phyloP scores from a whole-genome alignment of 441 rosid genomes.

The Capsella rubella region DNA sequence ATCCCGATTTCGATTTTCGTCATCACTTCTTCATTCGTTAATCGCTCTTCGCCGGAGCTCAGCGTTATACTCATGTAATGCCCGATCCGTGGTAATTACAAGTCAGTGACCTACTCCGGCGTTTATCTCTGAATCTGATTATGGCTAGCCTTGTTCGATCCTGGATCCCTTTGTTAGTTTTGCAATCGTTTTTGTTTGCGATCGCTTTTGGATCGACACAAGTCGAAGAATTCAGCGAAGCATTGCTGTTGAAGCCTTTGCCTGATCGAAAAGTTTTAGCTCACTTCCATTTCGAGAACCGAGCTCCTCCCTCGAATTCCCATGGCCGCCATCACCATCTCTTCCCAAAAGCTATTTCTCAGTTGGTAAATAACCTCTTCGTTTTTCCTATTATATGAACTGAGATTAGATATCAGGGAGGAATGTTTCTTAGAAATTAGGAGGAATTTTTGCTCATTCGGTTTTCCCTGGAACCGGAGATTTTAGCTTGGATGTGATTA shows the following conservation, averaged over 20 bases:
- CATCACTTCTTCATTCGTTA: neutral
- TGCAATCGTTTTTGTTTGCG: conserved; percentile 29
- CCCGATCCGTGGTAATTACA: conserved; percentile 29
- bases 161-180: conserved; percentile 29
- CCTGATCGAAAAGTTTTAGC: conserved; percentile 90
- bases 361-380: conserved; percentile 62
- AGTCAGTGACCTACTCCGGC: conserved; percentile 18
- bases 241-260: conserved; percentile 78
- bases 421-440: too few species aligned
- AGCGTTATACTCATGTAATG: conserved; percentile 32
- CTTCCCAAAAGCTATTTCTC: conserved; percentile 94
- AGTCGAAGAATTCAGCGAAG: conserved; percentile 80
- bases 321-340: conserved; percentile 95
- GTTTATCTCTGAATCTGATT: conserved; percentile 9
- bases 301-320: conserved; percentile 63
- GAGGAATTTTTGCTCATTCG: neutral
- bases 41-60: conserved; percentile 39
- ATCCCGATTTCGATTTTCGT: neutral
- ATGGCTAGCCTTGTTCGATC: conserved; percentile 32
- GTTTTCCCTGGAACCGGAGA: conserved; percentile 4
- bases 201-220: conserved; percentile 55
- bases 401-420: conserved; percentile 11
- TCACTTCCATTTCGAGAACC: conserved; percentile 80
- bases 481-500: conserved; percentile 14
- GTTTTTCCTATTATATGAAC: neutral